Evolutionary conservation across 2,329 filamentous ascomycete genomes (phyloP), one percentile per base, ranked within the genome.

Genomic region (Cladobotryum mycophilum): DNA sequence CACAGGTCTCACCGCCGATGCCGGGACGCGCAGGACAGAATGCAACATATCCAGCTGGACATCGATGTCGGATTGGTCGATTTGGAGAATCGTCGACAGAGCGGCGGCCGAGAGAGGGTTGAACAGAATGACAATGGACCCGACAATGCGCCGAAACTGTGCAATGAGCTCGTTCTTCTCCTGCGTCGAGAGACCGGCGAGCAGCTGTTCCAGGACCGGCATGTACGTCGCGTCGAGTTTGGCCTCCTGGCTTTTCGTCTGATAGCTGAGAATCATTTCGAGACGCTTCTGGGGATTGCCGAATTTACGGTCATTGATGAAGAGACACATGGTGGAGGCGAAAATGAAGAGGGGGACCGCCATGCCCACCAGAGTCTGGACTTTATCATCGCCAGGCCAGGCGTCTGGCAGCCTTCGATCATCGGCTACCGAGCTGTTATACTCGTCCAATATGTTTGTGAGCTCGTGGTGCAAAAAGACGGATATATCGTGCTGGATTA

Each of bases 401-500:
- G 55, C 52, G 5, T 17, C 5, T 8, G 54, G 12, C 2, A 68
- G 52, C 14, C 42, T 14, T 12, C 33, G 34, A 2, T 55, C 44
- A 2, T 45, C 6, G 2, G 14, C 6, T 11, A 48, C 51, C 0
- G 14, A 14, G 1, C 6, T 1, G 22, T 64, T 65, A n/a, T 61
- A 63, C 0, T 60, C 43, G 0, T 53, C n/a, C 13, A 59, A 53
- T 6, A 74, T 69, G 5, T 47, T 47, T 1, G 33, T 40, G 6
- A 74, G 57, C 36, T 67, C 53, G 14, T 64, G 22, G 2, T 49
- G 14, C 2, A 74, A 45, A 45, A 64, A 74, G 7, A 57, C n/a
- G 1, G 34, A 30, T 12, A 76, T 68, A 36, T 76, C 73, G 1
- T 62, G 58, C 45, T 66, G 49, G 4, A 75, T 60, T 1, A 63